A percentile compares a stretch with the other conserved stretches of the same genome.
Evolutionary conservation across 1,284 basidiomycete species (phyloP).

Genomic region (Ustilago esculenta): DNA sequence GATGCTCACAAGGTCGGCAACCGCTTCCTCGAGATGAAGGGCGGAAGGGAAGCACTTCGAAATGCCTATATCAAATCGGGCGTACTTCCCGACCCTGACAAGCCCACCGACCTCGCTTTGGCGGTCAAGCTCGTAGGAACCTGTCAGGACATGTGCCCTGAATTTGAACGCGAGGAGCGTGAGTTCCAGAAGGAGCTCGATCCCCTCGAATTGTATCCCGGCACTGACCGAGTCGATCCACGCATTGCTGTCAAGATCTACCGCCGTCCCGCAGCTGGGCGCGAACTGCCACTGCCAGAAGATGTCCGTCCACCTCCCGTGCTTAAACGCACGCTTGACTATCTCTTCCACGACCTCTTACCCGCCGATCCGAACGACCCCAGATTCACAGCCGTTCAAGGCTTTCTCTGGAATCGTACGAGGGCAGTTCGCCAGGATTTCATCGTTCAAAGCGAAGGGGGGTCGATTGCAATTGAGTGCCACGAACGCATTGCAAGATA

Average conservation of each 20-base stretch:
- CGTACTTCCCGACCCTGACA: constrained; percentile 83
- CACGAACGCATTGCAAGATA: constrained; percentile 93
- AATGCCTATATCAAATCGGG: constrained; percentile 82
- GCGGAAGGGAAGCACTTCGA: constrained; percentile 69
- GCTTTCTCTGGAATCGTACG: constrained; percentile 91
- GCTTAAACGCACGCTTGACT: constrained; percentile 85
- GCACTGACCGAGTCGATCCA: constrained; percentile 78
- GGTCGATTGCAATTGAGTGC: constrained; percentile 82
- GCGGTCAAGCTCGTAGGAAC: constrained; percentile 90
- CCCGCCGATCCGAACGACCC: constrained; percentile 69
- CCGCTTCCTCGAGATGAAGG: constrained; percentile 51
- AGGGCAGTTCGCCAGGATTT: constrained; percentile 92
- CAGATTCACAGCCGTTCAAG: constrained; percentile 78
- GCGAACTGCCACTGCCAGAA: constrained; percentile 84
- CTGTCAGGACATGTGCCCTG: constrained; percentile 92
- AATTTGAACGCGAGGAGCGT: constrained; percentile 88
- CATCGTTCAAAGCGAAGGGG: constrained; percentile 87
- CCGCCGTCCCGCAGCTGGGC: constrained; percentile 86
- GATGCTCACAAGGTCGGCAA: constrained; percentile 50
- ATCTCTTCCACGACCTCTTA: constrained; percentile 86
- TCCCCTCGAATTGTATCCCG: constrained; percentile 76
- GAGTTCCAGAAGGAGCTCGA: constrained; percentile 90
- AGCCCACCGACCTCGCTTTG: constrained; percentile 81
- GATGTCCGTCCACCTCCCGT: constrained; percentile 88
- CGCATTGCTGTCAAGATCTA: constrained; percentile 91